Evolutionary conservation across 768 basidiomycete genomes (phyloP).

Genomic region (Trametes punicea): DNA sequence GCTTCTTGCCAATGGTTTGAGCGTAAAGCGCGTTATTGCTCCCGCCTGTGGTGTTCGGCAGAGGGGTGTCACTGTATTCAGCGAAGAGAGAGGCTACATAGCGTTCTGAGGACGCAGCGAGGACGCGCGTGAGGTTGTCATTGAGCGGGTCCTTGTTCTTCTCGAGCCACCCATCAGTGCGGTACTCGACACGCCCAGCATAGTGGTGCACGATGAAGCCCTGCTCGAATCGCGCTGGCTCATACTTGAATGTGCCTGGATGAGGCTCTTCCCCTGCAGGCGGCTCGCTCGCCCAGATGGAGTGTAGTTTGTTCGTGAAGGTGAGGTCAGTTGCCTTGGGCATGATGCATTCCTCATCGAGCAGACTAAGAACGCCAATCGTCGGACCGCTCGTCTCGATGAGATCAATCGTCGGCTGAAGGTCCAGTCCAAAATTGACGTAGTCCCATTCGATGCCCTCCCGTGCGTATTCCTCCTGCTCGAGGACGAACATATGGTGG

Average conservation of each 20-base stretch:
- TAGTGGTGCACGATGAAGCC: constrained; percentile 96
- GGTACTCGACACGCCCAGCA: constrained; percentile 94
- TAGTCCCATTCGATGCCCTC: constrained; percentile 98
- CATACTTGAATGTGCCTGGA: constrained; percentile 80
- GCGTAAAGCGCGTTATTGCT: constrained; percentile 35
- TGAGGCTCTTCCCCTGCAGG: constrained; percentile 49
- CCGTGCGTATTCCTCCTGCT: constrained; percentile 97
- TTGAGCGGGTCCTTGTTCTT: constrained; percentile 99
- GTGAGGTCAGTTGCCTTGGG: constrained; percentile 95
- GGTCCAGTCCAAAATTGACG: constrained; percentile 94
- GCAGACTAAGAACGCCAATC: constrained; percentile 87
- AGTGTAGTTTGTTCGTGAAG: constrained; percentile 89
- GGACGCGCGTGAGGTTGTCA: constrained; percentile 88
- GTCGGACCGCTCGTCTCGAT: constrained; percentile 73
- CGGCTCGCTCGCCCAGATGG: constrained; percentile 62
- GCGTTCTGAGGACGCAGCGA: constrained; percentile 77
- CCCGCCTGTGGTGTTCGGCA: constrained; percentile 34
- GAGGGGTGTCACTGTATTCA: constrained; percentile 60
- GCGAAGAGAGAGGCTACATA: constrained; percentile 83
- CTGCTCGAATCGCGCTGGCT: constrained; percentile 83
- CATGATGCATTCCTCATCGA: constrained; percentile 99
- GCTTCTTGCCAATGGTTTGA: constrained; percentile 54
- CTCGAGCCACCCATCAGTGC: constrained; percentile 95
- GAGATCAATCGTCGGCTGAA: constrained; percentile 97
- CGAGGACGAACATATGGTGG: constrained; percentile 99